Evolutionary conservation across 2,329 filamentous ascomycete genomes (phyloP), one percentile per base, ranked within the genome.

Genomic region (Colletotrichum ledebouriae): DNA sequence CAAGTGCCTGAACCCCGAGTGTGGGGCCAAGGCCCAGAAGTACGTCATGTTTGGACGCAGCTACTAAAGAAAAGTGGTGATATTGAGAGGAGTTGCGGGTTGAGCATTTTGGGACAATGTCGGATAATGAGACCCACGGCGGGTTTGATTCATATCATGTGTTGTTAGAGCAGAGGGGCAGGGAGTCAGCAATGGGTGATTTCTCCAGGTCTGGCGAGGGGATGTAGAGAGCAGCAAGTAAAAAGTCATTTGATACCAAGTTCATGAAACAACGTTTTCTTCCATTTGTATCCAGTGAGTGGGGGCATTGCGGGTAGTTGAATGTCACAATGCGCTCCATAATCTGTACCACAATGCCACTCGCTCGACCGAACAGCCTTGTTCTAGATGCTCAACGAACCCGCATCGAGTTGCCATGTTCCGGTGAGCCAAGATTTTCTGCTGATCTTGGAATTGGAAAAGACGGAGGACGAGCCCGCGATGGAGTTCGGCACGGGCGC

Each of bases 1-100:
- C 67, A 94, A 96, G 82, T 99, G 96, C 78, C 85, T 95, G 74
- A 98, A 93, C 85, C 95, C 95, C 47, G 91, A 95, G 76, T 98
- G 95, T 82, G 84, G 85, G 70, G 85, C 84, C 71, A 82, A 89
- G 58, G 95, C 95, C 17, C 89, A 95, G 85, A 88, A 91, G 76
- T 98, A 93, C 92, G 92, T 93, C 80, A 92, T 98, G 90, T 98
- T 98, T 81, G 95, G 95, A 75, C 86, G 92, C 82, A 91, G 86
- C 77, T 89, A 89, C 77, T 89, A 85, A 72, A 57, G 22, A 29
- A 37, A 10, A 42, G 22, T 20, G 29, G 72, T 61, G 57, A 20
- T 25, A 67, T 63, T 57, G 50, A 47, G 56, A 56, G 66, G 61
- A 66, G 61, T 69, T 69, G 65, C 34, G 62, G 62, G 25, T 60